phyloP scores from a whole-genome alignment of 495 filamentous ascomycete genomes.

The Neurospora sp. region DNA sequence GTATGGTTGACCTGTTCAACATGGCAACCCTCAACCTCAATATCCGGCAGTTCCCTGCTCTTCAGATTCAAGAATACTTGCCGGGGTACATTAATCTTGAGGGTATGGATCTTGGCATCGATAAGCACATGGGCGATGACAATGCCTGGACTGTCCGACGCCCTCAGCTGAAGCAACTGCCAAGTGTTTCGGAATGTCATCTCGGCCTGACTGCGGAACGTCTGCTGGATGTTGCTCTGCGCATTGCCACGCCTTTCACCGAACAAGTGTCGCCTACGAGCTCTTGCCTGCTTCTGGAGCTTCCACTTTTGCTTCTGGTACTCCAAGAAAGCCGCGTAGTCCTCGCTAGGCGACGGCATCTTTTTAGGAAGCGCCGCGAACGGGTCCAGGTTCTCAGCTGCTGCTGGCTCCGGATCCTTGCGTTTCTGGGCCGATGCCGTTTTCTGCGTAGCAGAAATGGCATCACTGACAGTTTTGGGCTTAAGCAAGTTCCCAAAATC shows the following conservation, averaged over 20 bases:
- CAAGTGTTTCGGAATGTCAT: constrained; percentile 81
- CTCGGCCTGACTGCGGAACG: constrained; percentile 87
- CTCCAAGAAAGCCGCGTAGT: constrained; percentile 80
- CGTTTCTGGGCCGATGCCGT: constrained; percentile 55
- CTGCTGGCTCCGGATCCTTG: constrained; percentile 58
- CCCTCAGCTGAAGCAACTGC: constrained; percentile 82
- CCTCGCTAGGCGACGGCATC: constrained; percentile 79
- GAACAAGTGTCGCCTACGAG: constrained; percentile 82
- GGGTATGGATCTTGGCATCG: constrained; percentile 74
- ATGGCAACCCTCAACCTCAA: constrained; percentile 75
- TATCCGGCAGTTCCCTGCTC: constrained; percentile 73
- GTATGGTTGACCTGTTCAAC: constrained; percentile 89
- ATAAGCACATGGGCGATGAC: constrained; percentile 87
- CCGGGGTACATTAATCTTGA: constrained; percentile 84
- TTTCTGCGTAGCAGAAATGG: constrained; percentile 35
- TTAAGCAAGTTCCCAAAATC: constrained; percentile 71
- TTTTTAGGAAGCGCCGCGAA: constrained; percentile 72
- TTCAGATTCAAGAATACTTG: constrained; percentile 89
- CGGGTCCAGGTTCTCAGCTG: constrained; percentile 56
- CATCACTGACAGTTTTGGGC: constrained; percentile 55
- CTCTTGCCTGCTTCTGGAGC: constrained; percentile 86
- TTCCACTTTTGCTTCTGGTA: constrained; percentile 99
- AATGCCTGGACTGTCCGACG: constrained; percentile 72
- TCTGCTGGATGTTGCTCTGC: constrained; percentile 68
- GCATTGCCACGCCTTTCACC: constrained; percentile 65